A percentile compares a stretch with the other conserved stretches of the same genome.
Conservation (phyloP, 768 basidiomycete species). For the Russula sp. region DNA sequence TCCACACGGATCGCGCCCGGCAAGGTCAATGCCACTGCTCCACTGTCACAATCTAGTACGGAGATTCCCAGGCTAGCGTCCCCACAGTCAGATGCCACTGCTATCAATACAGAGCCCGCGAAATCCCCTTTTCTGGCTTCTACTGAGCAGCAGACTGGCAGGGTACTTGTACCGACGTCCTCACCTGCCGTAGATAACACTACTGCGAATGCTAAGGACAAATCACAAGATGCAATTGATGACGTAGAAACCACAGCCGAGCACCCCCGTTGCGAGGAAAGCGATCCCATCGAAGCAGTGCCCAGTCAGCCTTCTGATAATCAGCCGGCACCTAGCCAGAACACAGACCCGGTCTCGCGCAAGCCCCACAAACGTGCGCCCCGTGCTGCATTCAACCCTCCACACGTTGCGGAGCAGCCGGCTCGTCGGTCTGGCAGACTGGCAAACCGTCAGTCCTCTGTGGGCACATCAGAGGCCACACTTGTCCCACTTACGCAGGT, state of each 20-base stretch:
- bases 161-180: conserved; percentile 14
- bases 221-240: conserved; percentile 9
- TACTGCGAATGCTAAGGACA: background rate
- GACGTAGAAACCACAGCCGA: conserved; percentile 15
- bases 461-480: background rate
- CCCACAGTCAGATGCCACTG: conserved; percentile 6
- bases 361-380: background rate
- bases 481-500: background rate
- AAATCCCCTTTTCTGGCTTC: background rate
- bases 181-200: conserved; percentile 1
- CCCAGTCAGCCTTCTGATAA: background rate
- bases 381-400: background rate
- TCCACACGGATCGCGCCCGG: background rate
- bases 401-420: background rate
- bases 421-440: conserved; percentile 15
- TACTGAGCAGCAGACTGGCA: background rate
- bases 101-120: conserved; percentile 6
- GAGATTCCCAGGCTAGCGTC: background rate
- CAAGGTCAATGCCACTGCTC: background rate
- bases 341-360: background rate
- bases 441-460: conserved; percentile 2
- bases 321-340: background rate
- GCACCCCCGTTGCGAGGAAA: background rate
- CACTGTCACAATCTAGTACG: background rate
- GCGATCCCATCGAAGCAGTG: conserved; percentile 19